Evolutionary conservation across 306 rosid genomes (phyloP).

Genomic region (Quercus bicolor): DNA sequence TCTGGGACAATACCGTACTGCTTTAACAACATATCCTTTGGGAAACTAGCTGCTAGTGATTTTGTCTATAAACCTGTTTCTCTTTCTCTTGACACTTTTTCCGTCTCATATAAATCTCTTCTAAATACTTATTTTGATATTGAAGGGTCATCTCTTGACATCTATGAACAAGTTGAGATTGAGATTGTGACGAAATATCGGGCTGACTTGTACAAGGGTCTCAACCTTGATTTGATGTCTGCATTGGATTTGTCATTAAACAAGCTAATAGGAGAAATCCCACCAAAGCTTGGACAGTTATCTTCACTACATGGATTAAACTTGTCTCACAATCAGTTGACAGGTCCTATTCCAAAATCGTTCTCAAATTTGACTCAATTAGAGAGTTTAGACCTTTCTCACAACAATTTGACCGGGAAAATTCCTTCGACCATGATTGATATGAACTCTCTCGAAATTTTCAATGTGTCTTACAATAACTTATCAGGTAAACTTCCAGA

Average conservation of each 20-base stretch:
- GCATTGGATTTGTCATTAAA: constrained; percentile 1
- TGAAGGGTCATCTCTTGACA: fast-evolving
- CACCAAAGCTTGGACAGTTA: not conserved
- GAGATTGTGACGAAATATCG: not conserved
- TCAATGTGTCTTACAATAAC: constrained; percentile 11
- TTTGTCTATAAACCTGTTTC: no score
- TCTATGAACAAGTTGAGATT: not conserved
- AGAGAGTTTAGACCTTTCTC: constrained; percentile 6
- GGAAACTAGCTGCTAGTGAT: no score
- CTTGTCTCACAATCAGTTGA: constrained; percentile 5
- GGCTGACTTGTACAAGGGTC: not conserved
- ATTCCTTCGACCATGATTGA: not conserved
- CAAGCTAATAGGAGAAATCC: not conserved
- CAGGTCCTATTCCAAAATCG: not conserved
- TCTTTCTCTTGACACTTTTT: no score
- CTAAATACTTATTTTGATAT: no score
- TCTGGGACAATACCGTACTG: no score
- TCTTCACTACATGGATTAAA: not conserved
- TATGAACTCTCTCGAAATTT: not conserved
- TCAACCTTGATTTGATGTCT: not conserved
- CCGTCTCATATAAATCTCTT: no score
- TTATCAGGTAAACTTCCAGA: not conserved
- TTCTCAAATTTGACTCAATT: not conserved
- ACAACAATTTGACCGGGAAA: not conserved
- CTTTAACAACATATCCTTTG: no score